A percentile compares a stretch with the other conserved stretches of the same genome.
Conservation (phyloP, 306 rosid genomes). For the Prunus mira region DNA sequence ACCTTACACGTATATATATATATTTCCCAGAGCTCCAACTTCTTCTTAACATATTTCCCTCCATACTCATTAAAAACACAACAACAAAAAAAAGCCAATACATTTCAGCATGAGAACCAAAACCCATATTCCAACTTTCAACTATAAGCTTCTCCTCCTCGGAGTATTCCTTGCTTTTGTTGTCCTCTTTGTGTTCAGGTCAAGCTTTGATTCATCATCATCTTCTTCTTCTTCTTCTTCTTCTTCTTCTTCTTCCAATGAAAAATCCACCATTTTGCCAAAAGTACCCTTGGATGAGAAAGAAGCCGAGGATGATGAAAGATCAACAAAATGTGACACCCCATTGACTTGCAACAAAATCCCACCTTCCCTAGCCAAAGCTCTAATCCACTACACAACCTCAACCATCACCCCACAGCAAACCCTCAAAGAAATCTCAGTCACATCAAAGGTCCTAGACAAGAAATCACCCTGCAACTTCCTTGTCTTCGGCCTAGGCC, state of each 20-base stretch:
- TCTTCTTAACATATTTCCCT: neutral
- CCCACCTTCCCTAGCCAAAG: constrained; percentile 45
- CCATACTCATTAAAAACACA: neutral
- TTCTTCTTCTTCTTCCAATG: neutral
- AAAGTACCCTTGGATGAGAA: neutral
- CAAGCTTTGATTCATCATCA: constrained; percentile 36
- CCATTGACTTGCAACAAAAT: constrained; percentile 40
- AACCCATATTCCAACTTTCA: constrained; percentile 38
- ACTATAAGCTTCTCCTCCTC: constrained; percentile 49
- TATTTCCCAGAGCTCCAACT: constrained; percentile 2
- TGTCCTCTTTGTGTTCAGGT: constrained; percentile 52
- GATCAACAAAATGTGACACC: constrained; percentile 13
- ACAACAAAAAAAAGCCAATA: neutral
- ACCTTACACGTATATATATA: neutral
- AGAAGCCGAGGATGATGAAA: neutral
- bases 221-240: neutral
- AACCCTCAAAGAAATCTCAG: constrained; percentile 62
- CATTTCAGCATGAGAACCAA: constrained; percentile 56
- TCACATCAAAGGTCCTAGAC: constrained; percentile 45
- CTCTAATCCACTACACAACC: constrained; percentile 69
- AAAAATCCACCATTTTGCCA: constrained; percentile 9
- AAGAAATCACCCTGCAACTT: constrained; percentile 70
- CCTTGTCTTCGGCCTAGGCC: constrained; percentile 73
- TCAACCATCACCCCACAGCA: constrained; percentile 77
- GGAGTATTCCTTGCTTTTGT: constrained; percentile 42